Evolutionary conservation across 306 rosid genomes (phyloP), one percentile per base, ranked within the genome.

Genomic region (Crataegus laevigata): DNA sequence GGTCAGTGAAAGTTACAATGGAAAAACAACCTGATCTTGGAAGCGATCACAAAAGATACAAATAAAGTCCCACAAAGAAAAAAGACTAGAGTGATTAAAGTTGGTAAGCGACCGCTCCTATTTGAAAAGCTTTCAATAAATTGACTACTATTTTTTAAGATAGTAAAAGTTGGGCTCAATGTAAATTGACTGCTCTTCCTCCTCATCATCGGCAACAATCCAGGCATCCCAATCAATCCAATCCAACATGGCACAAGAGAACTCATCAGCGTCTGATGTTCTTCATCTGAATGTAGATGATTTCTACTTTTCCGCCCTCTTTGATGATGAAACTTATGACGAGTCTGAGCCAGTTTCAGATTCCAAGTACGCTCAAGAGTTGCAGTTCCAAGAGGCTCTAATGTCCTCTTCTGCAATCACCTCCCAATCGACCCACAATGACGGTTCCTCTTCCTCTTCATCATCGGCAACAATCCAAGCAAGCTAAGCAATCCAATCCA

Each of bases 311-410:
- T 70, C 91, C 0, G 68, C 72, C 0, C 47, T 86, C 15, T 62
- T 72, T 11, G 76, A 85, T 61, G 83, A 71, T n/a, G 24, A 71
- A 0, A 61, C 75, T 3, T 30, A n/a, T 5, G 26, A 30, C 21
- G 63, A 74, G 4, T n/a, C n/a, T 8, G 3, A 28, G 32, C 72
- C 72, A 8, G 24, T 85, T 2, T 75, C 77, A 11, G 89, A 89
- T 57, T 76, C 69, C 19, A 75, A 62, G 11, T 85, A 63, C 45
- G 93, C 91, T 3, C 29, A 83, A 75, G 81, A 79, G 22, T 66
- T 89, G 36, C 93, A 89, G 81, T 55, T 89, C 1, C 89, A 86
- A 54, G 90, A 90, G 58, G 77, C 78, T 26, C 73, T 90, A 8
- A 36, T 84, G 68, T 65, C 84, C 18, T 81, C 86, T 1, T 6